Evolutionary conservation across 768 basidiomycete genomes (phyloP).

Genomic region (Lentinula sp.): DNA sequence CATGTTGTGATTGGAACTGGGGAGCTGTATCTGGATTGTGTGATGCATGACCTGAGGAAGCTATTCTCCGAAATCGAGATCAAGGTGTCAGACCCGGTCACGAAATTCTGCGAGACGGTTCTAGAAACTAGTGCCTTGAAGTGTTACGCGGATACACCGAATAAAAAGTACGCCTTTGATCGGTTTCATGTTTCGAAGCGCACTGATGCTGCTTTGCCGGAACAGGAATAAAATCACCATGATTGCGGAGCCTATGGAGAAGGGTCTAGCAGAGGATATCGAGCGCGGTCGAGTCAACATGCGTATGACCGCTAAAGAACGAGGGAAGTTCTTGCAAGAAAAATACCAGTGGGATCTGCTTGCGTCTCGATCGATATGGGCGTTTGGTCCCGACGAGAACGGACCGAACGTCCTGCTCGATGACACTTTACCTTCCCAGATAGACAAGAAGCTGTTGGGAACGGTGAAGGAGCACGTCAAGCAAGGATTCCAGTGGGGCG

Average conservation of each 20-base stretch:
- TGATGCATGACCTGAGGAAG: conserved; percentile 90
- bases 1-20: conserved; percentile 97
- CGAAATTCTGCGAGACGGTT: conserved; percentile 97
- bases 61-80: conserved; percentile 98
- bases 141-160: conserved; percentile 98
- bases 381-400: conserved; percentile 95
- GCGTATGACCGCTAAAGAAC: conserved; percentile 91
- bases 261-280: conserved; percentile 93
- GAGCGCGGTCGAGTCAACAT: conserved; percentile 91
- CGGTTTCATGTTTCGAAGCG: conserved; percentile 9
- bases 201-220: neutral
- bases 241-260: conserved; percentile 97
- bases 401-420: conserved; percentile 93
- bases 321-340: conserved; percentile 93
- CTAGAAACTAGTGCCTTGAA: conserved; percentile 96
- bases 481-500: conserved; percentile 99
- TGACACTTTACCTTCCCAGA: conserved; percentile 94
- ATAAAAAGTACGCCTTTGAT: conserved; percentile 75
- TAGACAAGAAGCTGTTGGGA: conserved; percentile 88
- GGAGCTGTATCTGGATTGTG: conserved; percentile 93
- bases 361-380: conserved; percentile 98
- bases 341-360: conserved; percentile 98
- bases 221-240: conserved; percentile 94
- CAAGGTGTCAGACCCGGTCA: conserved; percentile 98
- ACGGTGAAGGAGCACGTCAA: conserved; percentile 94